Conservation (phyloP, 192 early-diverging fungal species). For the Pecoramyces ruminantium region DNA sequence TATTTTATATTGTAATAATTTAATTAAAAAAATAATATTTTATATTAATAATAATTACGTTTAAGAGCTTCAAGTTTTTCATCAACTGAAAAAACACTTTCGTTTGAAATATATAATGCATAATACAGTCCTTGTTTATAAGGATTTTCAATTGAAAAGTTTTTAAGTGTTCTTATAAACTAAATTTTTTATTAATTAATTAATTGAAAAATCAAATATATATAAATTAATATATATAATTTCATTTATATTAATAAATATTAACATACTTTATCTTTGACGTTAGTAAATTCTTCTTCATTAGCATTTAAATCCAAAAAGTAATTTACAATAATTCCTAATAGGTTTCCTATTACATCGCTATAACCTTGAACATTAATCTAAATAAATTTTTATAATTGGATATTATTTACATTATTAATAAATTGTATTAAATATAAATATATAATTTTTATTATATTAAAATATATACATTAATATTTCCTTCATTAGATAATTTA, state of each 20-base stretch:
- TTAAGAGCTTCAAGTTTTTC: conserved; percentile 61
- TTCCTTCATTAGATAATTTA: conserved; percentile 43
- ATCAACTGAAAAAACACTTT: conserved; percentile 56
- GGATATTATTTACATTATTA: too few species aligned
- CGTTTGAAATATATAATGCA: conserved; percentile 54
- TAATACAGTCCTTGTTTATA: conserved; percentile 64
- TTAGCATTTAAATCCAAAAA: background rate
- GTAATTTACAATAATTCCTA: background rate
- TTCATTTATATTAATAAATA: too few species aligned
- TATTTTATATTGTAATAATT: too few species aligned
- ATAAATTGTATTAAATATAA: too few species aligned
- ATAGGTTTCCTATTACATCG: background rate
- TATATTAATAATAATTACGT: background rate
- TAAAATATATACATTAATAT: background rate
- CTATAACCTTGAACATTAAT: background rate
- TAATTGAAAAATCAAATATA: too few species aligned
- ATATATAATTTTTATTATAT: too few species aligned
- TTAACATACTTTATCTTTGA: background rate
- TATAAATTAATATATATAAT: too few species aligned
- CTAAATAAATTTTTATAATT: background rate
- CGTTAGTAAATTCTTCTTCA: background rate
- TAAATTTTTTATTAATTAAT: conserved; percentile 1
- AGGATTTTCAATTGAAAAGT: conserved; percentile 61
- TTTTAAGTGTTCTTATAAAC: conserved; percentile 51
- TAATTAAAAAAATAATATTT: too few species aligned